These are phyloP conservation scores for Byssochlamys sp. DNA, from an alignment of 2,329 filamentous ascomycete species.

Conservation along the genomic window DNA sequence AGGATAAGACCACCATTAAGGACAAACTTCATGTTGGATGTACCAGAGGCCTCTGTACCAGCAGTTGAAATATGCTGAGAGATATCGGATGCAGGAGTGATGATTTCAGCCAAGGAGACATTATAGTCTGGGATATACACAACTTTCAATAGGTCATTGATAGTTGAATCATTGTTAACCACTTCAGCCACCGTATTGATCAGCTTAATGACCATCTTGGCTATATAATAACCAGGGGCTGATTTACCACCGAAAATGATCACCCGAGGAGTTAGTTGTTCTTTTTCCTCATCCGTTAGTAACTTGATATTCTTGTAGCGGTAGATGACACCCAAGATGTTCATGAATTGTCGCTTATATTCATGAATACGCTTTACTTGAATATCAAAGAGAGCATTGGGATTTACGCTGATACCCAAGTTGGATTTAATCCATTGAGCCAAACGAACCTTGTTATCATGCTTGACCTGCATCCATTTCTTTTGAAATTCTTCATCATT, in stretches of 20 bases:
- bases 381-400: conserved; percentile 81
- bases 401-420: conserved; percentile 73
- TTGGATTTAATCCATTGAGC: conserved; percentile 82
- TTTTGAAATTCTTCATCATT: conserved; percentile 84
- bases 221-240: conserved; percentile 98
- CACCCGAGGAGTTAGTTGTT: conserved; percentile 80
- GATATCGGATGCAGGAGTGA: conserved; percentile 85
- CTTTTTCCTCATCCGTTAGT: conserved; percentile 70
- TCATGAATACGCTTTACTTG: conserved; percentile 99
- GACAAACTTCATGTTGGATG: conserved; percentile 99
- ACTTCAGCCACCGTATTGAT: conserved; percentile 88
- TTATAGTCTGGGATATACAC: conserved; percentile 98
- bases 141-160: conserved; percentile 91
- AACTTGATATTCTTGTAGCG: conserved; percentile 83
- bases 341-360: conserved; percentile 97
- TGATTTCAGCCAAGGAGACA: conserved; percentile 97
- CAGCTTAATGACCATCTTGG: conserved; percentile 95
- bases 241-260: conserved; percentile 97
- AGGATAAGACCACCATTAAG: conserved; percentile 95
- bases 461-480: conserved; percentile 94
- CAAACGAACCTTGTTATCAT: conserved; percentile 84
- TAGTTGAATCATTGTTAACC: conserved; percentile 82
- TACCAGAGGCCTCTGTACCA: conserved; percentile 78
- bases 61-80: conserved; percentile 98
- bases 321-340: conserved; percentile 96